A percentile compares a stretch with the other conserved stretches of the same genome.
Conservation (phyloP, 257 asterid species). For the Verbena officinalis region DNA sequence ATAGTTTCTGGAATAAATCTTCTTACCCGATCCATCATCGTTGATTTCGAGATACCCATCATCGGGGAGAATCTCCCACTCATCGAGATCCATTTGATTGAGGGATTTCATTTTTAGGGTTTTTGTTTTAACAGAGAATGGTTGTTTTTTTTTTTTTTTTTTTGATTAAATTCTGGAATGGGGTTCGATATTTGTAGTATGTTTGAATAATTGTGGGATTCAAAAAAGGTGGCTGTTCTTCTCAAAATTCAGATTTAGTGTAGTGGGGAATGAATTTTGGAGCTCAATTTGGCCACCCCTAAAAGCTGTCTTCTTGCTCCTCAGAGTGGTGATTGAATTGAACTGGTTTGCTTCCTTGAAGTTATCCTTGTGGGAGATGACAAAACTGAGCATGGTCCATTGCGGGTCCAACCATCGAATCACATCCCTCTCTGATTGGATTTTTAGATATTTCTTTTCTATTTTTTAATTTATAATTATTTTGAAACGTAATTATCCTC, state of each 20-base stretch:
- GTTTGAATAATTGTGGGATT: conserved; percentile 17
- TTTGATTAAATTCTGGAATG: too few species aligned
- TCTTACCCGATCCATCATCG: conserved; percentile 43
- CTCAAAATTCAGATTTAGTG: too few species aligned
- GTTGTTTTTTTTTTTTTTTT: background rate
- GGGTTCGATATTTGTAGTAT: conserved; percentile 5
- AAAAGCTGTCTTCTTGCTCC: conserved; percentile 22
- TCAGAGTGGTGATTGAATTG: background rate
- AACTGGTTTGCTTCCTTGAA: background rate
- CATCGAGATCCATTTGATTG: conserved; percentile 58
- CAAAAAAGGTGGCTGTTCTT: conserved; percentile 40
- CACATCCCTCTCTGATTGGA: conserved; percentile 20
- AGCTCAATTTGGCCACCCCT: conserved; percentile 20
- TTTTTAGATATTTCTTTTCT: conserved; percentile 12
- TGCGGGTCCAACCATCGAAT: conserved; percentile 3
- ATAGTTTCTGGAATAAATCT: conserved; percentile 54
- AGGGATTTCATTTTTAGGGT: conserved; percentile 5
- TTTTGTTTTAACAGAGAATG: background rate
- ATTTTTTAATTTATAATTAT: background rate
- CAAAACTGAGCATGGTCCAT: conserved; percentile 22
- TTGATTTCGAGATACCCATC: conserved; percentile 69
- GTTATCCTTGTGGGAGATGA: background rate
- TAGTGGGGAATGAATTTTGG: conserved; percentile 34
- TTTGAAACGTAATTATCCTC: background rate
- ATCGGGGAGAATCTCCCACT: conserved; percentile 81